A percentile compares a stretch with the other conserved stretches of the same genome.
Evolutionary conservation across 208 protist genomes (phyloP).

Genomic region (Borovskyia barvae): DNA sequence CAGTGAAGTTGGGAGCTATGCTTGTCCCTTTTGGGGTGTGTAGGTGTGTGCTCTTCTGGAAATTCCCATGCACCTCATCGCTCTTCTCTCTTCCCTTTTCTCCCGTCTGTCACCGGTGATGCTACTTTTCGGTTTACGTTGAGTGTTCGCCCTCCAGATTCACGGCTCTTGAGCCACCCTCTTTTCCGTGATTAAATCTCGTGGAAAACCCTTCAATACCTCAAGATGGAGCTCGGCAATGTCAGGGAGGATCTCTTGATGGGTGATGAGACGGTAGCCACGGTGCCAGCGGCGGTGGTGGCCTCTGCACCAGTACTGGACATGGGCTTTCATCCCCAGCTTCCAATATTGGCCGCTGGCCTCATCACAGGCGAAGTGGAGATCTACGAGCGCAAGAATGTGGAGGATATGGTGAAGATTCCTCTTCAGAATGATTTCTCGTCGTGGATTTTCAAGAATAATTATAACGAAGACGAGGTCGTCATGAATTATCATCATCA

Average conservation of each 20-base stretch:
- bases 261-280: constrained; percentile 47
- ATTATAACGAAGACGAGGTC: constrained; percentile 49
- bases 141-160: not conserved
- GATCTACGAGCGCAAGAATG: constrained; percentile 55
- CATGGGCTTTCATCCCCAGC: constrained; percentile 72
- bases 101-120: no score
- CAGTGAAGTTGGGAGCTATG: no score
- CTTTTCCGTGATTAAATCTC: not conserved
- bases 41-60: no score
- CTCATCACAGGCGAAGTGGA: constrained; percentile 83
- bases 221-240: constrained; percentile 75
- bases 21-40: no score
- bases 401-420: constrained; percentile 63
- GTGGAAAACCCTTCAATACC: no score
- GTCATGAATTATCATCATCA: constrained; percentile 55
- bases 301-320: constrained; percentile 65
- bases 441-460: constrained; percentile 59
- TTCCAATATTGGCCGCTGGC: constrained; percentile 72
- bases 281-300: constrained; percentile 65
- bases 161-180: not conserved
- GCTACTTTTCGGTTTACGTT: no score
- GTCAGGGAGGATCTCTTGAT: constrained; percentile 53
- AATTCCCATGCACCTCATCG: no score
- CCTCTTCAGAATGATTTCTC: constrained; percentile 66
- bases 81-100: no score